Evolutionary conservation across 805 yeast genomes (phyloP).

Genomic region (Danielozyma ontarioensis): DNA sequence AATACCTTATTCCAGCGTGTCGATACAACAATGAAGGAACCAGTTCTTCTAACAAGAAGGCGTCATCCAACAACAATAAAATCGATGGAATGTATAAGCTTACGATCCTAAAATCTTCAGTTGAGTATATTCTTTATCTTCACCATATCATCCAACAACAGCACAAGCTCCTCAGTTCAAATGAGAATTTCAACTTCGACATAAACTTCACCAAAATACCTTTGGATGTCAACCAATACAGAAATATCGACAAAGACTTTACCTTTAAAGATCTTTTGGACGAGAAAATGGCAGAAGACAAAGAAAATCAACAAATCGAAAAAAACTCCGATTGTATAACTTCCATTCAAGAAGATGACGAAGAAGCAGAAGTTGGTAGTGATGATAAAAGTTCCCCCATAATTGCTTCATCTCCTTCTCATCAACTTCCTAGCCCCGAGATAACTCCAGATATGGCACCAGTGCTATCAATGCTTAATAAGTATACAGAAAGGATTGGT

Average conservation of each 20-base stretch:
- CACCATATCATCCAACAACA: conserved; percentile 54
- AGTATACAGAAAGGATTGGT: conserved; percentile 8
- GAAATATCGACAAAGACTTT: conserved; percentile 55
- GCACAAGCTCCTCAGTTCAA: conserved; percentile 34
- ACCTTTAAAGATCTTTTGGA: conserved; percentile 35
- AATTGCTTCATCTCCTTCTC: conserved; percentile 3
- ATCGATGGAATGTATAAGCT: conserved; percentile 73
- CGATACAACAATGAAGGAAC: conserved; percentile 26
- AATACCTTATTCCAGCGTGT: conserved; percentile 75
- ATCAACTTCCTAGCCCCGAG: conserved; percentile 31
- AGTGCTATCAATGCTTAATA: conserved; percentile 23
- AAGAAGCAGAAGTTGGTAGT: not conserved
- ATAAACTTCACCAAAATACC: conserved; percentile 50
- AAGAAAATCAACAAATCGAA: not conserved
- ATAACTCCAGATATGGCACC: conserved; percentile 35
- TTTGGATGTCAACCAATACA: conserved; percentile 52
- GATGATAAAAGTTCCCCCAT: not conserved
- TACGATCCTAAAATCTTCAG: conserved; percentile 77
- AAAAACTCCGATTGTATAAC: not conserved
- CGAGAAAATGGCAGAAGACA: not conserved
- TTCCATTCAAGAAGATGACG: not conserved
- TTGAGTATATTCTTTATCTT: conserved; percentile 69
- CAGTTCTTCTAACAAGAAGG: conserved; percentile 6
- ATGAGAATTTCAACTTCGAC: conserved; percentile 30
- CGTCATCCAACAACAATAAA: conserved; percentile 21